Percentiles rank a stretch among this genome's conserved stretches.
These are phyloP conservation scores for Pichia sp. DNA, from an alignment of 1,139 yeast genomes.

Conservation along the genomic window DNA sequence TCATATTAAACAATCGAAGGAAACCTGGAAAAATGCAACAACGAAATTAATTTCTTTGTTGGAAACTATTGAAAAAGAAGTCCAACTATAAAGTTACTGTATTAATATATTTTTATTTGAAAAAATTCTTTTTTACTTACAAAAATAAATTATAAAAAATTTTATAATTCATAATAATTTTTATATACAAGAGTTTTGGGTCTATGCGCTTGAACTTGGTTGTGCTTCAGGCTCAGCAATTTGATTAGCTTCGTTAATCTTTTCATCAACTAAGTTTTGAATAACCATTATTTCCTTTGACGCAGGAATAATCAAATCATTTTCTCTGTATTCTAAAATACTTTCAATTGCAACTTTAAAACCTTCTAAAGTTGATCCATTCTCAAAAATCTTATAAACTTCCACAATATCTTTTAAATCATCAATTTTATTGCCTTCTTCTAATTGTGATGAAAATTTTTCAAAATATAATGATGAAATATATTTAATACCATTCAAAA, in stretches of 20 bases:
- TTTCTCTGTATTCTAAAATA: constrained; percentile 29
- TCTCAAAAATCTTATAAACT: constrained; percentile 30
- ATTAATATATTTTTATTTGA: background rate
- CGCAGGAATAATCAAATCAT: constrained; percentile 28
- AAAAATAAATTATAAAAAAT: background rate
- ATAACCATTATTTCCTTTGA: constrained; percentile 31
- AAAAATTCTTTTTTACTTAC: too few species aligned
- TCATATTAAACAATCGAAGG: constrained; percentile 18
- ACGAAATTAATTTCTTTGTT: constrained; percentile 8
- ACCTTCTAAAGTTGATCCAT: constrained; percentile 31
- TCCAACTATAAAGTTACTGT: background rate
- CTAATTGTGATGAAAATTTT: constrained; percentile 31
- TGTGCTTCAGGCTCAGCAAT: constrained; percentile 17
- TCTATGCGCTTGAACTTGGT: background rate
- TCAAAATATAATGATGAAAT: constrained; percentile 62
- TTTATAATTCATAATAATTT: too few species aligned
- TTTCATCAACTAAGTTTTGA: constrained; percentile 29
- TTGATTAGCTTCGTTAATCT: constrained; percentile 21
- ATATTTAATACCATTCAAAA: constrained; percentile 60
- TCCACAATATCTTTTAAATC: constrained; percentile 31
- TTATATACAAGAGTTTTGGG: too few species aligned
- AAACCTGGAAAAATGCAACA: constrained; percentile 21
- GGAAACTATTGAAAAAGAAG: constrained; percentile 7
- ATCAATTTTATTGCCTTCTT: constrained; percentile 21
- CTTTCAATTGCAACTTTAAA: constrained; percentile 28